Base-by-base conservation (phyloP, 169 alveolate species). In the Plasmodium malariae region DNA sequence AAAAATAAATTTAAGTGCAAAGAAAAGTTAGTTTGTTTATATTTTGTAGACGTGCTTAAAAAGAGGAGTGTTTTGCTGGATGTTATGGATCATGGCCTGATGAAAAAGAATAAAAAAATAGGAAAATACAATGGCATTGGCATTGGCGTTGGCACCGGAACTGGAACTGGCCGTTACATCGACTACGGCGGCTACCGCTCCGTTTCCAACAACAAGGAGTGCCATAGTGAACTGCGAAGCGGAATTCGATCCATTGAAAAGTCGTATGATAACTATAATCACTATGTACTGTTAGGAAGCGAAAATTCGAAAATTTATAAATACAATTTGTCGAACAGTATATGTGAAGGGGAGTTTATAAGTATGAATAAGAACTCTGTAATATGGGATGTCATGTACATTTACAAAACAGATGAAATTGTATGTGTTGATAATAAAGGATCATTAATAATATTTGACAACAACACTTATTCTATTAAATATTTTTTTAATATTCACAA, bases 261-360 rank as follows among this genome's bases (percentile, higher is more conserved):
- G 14, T 36, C 85, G 12, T 83, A 67, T 43, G 17, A 68, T 37
- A 83, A 59, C 28, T 83, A 83, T 71, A 65, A 59, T 4, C 91
- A 83, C 40, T 83, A 67, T 57, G 91, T 54, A 12, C 34, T 83
- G 9, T 37, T 83, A 26, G 91, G 91, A 6, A 67, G 85, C 11
- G 91, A 67, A 7, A 34, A 83, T 1, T 83, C 91, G n/a, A 83
- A 37, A 83, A 83, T 83, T 34, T 83, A 83, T 30, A 83, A 83
- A 26, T 83, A 83, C n/a, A 54, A 68, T 37, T 48, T 83, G 3
- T 28, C 43, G 17, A 67, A 48, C 3, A 83, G 67, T 37, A 9
- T 1, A 26, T 83, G 83, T 34, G 72, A 30, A 26, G 91, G 91
- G 6, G 83, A 51, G 30, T 83, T 54, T 59, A 3, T 48, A 7